phyloP scores from a whole-genome alignment of 2,329 filamentous ascomycete species.

The Alternaria ventricosa region DNA sequence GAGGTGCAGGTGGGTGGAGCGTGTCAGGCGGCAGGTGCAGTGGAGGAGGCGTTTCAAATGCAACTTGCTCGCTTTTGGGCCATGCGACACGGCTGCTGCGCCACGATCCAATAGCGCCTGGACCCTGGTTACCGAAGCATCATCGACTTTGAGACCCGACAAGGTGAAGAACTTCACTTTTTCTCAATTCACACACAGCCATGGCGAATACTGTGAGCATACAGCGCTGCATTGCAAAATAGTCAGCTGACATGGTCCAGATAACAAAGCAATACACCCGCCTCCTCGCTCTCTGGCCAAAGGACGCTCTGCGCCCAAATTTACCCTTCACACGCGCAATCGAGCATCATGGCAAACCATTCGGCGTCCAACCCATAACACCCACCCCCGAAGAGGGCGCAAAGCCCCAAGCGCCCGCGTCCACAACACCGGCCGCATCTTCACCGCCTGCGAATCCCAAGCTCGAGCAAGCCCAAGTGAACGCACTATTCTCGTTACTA shows the following conservation, averaged over 20 bases:
- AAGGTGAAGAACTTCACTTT: not conserved
- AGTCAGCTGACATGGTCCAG: conserved; percentile 10
- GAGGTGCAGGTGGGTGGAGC: conserved; percentile 3
- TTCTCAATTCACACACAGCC: conserved; percentile 1
- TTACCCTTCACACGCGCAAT: conserved; percentile 55
- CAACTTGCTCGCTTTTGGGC: conserved; percentile 4
- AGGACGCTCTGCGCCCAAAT: conserved; percentile 57
- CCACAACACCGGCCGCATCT: conserved; percentile 11
- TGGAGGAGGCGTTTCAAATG: conserved; percentile 15
- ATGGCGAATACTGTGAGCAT: conserved; percentile 26
- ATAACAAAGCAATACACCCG: conserved; percentile 58
- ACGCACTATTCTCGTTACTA: conserved; percentile 66
- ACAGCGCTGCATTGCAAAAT: not conserved
- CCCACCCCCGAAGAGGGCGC: conserved; percentile 17
- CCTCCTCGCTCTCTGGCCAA: conserved; percentile 58
- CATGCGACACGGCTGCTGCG: conserved; percentile 9
- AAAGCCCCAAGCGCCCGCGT: conserved; percentile 12
- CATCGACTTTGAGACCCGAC: conserved; percentile 12
- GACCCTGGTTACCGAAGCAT: conserved; percentile 11
- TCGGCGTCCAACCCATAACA: conserved; percentile 36
- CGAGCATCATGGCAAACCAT: conserved; percentile 47
- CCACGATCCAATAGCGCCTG: conserved; percentile 3
- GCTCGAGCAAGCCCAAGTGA: conserved; percentile 57
- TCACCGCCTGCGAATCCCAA: conserved; percentile 23
- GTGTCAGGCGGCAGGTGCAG: conserved; percentile 17